These are phyloP conservation scores for Citeromyces siamensis DNA, from an alignment of 1,139 yeast species.

Conservation along the genomic window DNA sequence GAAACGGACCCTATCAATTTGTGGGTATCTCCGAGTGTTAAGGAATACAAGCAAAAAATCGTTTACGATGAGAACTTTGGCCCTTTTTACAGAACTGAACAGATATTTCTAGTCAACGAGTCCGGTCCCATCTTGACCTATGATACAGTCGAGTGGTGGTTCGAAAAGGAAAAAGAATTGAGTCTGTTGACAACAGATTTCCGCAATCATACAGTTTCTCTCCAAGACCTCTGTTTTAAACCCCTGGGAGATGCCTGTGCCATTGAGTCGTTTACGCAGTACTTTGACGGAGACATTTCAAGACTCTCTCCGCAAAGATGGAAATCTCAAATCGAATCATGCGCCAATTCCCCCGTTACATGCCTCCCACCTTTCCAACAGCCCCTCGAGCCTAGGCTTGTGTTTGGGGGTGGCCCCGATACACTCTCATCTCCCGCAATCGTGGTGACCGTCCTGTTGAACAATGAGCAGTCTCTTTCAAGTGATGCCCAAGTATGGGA, in stretches of 20 bases:
- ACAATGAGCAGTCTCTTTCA: conserved; percentile 28
- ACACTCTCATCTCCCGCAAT: conserved; percentile 56
- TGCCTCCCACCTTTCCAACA: conserved; percentile 89
- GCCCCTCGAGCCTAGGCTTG: conserved; percentile 60
- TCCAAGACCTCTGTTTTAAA: conserved; percentile 70
- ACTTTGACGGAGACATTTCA: conserved; percentile 55
- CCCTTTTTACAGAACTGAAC: conserved; percentile 85
- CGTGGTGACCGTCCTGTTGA: conserved; percentile 58
- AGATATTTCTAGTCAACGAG: conserved; percentile 62
- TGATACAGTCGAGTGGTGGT: conserved; percentile 80
- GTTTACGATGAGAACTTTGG: conserved; percentile 77
- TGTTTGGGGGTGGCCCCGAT: conserved; percentile 49
- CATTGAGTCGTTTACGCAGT: conserved; percentile 84
- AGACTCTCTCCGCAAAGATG: conserved; percentile 40
- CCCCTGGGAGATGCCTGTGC: conserved; percentile 77
- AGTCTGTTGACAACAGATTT: conserved; percentile 16
- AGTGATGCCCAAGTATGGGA: conserved; percentile 50
- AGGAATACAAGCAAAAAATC: conserved; percentile 53
- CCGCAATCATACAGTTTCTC: conserved; percentile 13
- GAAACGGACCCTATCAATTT: conserved; percentile 73
- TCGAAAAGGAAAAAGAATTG: conserved; percentile 54
- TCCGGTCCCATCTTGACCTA: conserved; percentile 52
- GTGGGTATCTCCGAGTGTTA: conserved; percentile 85
- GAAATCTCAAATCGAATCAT: conserved; percentile 37
- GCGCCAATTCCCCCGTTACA: conserved; percentile 75